These are phyloP conservation scores for Alternaria sp. DNA, from an alignment of 2,329 filamentous ascomycete species.

Conservation along the genomic window DNA sequence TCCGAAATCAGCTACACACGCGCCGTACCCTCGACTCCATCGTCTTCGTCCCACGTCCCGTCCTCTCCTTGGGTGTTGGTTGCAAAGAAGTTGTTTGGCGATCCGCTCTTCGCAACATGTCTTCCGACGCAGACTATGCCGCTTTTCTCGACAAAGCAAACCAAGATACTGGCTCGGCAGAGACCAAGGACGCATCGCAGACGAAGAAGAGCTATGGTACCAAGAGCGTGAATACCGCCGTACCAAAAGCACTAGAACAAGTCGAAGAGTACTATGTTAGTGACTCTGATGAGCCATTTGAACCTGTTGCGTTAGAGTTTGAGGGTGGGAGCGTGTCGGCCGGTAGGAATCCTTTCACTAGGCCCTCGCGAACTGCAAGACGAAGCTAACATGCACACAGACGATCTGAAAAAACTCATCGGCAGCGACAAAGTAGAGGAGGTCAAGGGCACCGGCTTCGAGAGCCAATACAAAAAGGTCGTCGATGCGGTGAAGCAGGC, in stretches of 20 bases:
- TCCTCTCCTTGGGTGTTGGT: not conserved
- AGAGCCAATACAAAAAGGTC: conserved; percentile 73
- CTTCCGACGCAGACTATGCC: conserved; percentile 82
- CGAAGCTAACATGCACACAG: conserved; percentile 55
- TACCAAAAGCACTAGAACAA: conserved; percentile 61
- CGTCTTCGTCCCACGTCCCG: conserved; percentile 2
- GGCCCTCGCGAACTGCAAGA: not conserved
- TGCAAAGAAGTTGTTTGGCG: not conserved
- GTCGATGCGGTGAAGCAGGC: conserved; percentile 73
- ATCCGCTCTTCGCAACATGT: conserved; percentile 60
- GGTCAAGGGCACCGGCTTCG: conserved; percentile 75
- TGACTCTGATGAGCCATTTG: conserved; percentile 87
- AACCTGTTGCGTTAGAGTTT: conserved; percentile 74
- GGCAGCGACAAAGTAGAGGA: conserved; percentile 69
- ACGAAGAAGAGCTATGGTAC: conserved; percentile 46
- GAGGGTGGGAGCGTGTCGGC: conserved; percentile 65
- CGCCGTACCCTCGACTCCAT: conserved; percentile 1
- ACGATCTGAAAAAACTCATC: conserved; percentile 74
- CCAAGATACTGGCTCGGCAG: conserved; percentile 61
- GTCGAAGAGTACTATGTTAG: conserved; percentile 73
- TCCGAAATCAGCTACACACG: not conserved
- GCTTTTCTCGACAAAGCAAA: conserved; percentile 89
- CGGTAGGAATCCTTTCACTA: conserved; percentile 50
- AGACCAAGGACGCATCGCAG: conserved; percentile 32
- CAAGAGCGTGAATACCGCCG: conserved; percentile 58